These are phyloP conservation scores for Globisporangium solare DNA, from an alignment of 352 stramenopile species.

Conservation along the genomic window DNA sequence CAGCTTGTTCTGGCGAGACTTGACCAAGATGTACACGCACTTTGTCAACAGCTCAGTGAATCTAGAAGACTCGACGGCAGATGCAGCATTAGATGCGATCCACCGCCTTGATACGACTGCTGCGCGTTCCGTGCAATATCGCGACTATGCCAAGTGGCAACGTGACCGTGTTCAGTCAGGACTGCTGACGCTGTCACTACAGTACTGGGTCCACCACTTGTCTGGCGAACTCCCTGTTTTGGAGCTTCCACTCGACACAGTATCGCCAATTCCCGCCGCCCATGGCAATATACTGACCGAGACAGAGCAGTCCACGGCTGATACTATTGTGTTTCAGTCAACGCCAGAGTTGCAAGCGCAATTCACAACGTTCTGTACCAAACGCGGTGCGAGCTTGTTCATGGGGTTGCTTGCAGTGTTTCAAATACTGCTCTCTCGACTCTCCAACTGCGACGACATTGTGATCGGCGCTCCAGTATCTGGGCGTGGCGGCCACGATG, in stretches of 20 bases:
- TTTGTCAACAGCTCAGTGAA: neutral
- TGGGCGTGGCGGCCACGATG: conserved; percentile 19
- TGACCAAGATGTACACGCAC: conserved; percentile 20
- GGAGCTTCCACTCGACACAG: conserved; percentile 40
- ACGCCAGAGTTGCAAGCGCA: conserved; percentile 19
- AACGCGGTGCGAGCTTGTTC: conserved; percentile 37
- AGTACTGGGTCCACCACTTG: conserved; percentile 46
- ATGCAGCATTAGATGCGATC: conserved; percentile 10
- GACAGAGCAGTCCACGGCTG: conserved; percentile 8
- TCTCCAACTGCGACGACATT: conserved; percentile 36
- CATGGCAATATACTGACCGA: neutral
- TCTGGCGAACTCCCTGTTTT: conserved; percentile 19
- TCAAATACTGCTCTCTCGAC: conserved; percentile 35
- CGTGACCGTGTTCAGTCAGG: conserved; percentile 29
- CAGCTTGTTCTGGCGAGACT: conserved; percentile 41
- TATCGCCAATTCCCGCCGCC: neutral
- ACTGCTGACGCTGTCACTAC: conserved; percentile 24
- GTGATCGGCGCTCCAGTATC: conserved; percentile 40
- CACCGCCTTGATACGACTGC: too few species aligned
- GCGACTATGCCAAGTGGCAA: conserved; percentile 49
- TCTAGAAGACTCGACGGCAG: neutral
- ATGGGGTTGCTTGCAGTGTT: conserved; percentile 45
- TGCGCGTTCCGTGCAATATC: conserved; percentile 16
- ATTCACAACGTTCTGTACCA: conserved; percentile 28
- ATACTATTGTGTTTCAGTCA: conserved; percentile 32